Conservation (phyloP, 192 early-diverging fungal species). For the Mycoemilia scoparia region DNA sequence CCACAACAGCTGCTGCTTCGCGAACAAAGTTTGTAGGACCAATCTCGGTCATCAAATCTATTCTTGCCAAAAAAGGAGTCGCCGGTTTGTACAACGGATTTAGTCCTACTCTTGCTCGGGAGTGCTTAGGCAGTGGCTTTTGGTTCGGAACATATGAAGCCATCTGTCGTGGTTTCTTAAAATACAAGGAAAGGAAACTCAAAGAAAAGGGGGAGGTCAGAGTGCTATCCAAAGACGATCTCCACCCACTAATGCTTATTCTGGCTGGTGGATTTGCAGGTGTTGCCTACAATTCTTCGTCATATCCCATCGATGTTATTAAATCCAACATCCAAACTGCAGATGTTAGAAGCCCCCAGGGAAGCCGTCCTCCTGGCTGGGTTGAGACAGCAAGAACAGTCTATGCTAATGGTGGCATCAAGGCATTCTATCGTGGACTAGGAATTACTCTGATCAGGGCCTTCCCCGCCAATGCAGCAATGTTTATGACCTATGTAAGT, state of each 20-base stretch:
- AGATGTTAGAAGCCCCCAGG: slow-evolving; percentile 17
- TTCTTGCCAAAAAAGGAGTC: slow-evolving; percentile 36
- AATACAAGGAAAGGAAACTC: slow-evolving; percentile 4
- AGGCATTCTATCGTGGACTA: slow-evolving; percentile 80
- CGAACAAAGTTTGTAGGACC: slow-evolving; percentile 32
- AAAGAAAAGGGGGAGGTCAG: slow-evolving; percentile 4
- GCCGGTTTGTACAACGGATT: slow-evolving; percentile 23
- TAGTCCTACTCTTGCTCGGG: slow-evolving; percentile 58
- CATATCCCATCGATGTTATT: slow-evolving; percentile 88
- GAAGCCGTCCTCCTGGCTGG: slow-evolving; percentile 24
- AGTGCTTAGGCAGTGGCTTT: slow-evolving; percentile 75
- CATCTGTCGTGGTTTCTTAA: slow-evolving; percentile 36
- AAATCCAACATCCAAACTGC: slow-evolving; percentile 89
- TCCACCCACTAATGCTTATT: slow-evolving; percentile 58
- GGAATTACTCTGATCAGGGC: slow-evolving; percentile 79
- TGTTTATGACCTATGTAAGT: slow-evolving; percentile 96
- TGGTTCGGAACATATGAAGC: slow-evolving; percentile 97
- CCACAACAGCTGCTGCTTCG: neutral
- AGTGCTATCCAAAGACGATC: slow-evolving; percentile 43
- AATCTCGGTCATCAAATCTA: slow-evolving; percentile 29
- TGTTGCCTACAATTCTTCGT: slow-evolving; percentile 65
- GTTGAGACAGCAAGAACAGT: slow-evolving; percentile 41
- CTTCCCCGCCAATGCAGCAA: slow-evolving; percentile 85
- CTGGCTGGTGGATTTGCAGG: slow-evolving; percentile 78
- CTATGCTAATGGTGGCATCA: slow-evolving; percentile 57